These are phyloP conservation scores for Nakazawaea peltata DNA, from an alignment of 805 yeast genomes.

Conservation along the genomic window DNA sequence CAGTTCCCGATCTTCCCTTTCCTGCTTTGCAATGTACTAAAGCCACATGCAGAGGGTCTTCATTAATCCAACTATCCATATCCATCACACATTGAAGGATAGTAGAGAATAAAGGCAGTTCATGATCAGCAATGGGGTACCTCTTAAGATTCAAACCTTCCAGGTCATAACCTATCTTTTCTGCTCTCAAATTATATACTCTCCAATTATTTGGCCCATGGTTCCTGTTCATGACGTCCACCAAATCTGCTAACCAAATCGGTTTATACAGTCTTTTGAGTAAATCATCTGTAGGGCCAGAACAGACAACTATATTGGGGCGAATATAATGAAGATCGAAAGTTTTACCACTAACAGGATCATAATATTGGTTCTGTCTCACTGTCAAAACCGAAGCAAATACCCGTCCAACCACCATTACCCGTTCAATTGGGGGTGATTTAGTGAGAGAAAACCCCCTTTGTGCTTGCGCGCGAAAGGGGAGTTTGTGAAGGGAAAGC, in stretches of 20 bases:
- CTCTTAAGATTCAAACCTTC: conserved; percentile 28
- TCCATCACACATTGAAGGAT: conserved; percentile 35
- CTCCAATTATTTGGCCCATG: conserved; percentile 55
- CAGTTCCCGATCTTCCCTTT: conserved; percentile 83
- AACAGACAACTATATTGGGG: conserved; percentile 58
- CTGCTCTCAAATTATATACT: conserved; percentile 65
- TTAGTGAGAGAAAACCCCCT: too few relatives aligned
- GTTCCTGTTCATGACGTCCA: conserved; percentile 33
- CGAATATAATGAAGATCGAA: conserved; percentile 65
- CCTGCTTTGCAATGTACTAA: conserved; percentile 89
- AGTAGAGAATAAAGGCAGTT: conserved; percentile 57
- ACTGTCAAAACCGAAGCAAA: neutral
- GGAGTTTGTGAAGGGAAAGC: too few relatives aligned
- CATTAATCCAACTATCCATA: conserved; percentile 34
- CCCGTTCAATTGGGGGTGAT: too few relatives aligned
- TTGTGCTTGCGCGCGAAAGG: too few relatives aligned
- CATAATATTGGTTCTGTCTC: conserved; percentile 4
- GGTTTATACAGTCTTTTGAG: conserved; percentile 43
- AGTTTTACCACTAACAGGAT: conserved; percentile 10
- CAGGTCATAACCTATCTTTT: conserved; percentile 31
- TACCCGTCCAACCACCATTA: too few relatives aligned
- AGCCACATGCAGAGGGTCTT: conserved; percentile 29
- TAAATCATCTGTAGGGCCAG: conserved; percentile 55
- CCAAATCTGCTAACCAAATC: conserved; percentile 37
- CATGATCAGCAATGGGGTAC: conserved; percentile 70